phyloP scores from a whole-genome alignment of 306 rosid species.

The Castanopsis chinensis region DNA sequence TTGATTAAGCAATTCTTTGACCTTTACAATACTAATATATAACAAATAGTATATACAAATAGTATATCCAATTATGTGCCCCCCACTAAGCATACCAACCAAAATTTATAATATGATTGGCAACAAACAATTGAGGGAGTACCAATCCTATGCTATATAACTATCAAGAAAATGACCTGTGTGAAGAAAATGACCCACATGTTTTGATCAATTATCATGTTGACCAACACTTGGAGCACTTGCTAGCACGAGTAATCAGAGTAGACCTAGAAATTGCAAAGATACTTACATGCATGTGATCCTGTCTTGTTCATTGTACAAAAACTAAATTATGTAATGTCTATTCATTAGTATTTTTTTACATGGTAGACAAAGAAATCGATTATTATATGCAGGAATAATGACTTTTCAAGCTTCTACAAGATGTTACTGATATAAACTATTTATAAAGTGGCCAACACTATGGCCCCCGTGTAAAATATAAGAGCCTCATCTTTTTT shows the following conservation, averaged over 20 bases:
- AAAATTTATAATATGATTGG: slow-evolving; percentile 1
- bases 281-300: background rate
- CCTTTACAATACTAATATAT: background rate
- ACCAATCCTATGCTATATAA: background rate
- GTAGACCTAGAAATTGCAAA: background rate
- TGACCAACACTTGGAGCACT: background rate
- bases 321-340: background rate
- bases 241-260: too few relatives aligned
- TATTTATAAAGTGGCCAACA: slow-evolving; percentile 52
- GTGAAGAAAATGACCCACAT: background rate
- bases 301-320: background rate
- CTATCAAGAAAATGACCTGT: background rate
- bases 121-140: background rate
- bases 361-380: slow-evolving; percentile 16
- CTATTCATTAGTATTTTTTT: slow-evolving; percentile 9
- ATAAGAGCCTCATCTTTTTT: background rate
- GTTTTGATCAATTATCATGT: background rate
- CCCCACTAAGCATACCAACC: slow-evolving; percentile 19
- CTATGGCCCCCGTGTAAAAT: slow-evolving; percentile 40
- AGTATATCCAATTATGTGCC: slow-evolving; percentile 4
- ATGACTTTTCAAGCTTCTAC: slow-evolving; percentile 20
- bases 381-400: slow-evolving; percentile 26
- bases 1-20: background rate
- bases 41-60: background rate
- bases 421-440: slow-evolving; percentile 1